A percentile compares a stretch with the other conserved stretches of the same genome.
Evolutionary conservation across 257 asterid species (phyloP).

Genomic region (Solanum rostratum): DNA sequence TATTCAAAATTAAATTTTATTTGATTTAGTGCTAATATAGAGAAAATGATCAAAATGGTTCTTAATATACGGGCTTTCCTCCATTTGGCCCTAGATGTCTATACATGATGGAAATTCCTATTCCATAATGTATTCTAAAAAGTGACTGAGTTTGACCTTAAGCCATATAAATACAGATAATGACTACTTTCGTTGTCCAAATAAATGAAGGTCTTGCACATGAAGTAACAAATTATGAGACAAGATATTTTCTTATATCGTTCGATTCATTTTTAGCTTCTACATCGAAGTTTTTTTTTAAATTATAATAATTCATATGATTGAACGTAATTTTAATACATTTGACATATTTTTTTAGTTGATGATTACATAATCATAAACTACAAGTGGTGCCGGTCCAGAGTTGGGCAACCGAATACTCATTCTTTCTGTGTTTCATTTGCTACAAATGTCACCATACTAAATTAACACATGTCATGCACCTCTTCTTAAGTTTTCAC

Average conservation of each 20-base stretch:
- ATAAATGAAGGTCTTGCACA: not conserved
- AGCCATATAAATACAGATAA: no score
- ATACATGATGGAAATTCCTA: no score
- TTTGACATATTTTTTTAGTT: not conserved
- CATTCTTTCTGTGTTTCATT: not conserved
- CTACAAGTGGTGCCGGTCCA: not conserved
- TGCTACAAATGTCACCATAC: not conserved
- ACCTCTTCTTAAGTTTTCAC: not conserved
- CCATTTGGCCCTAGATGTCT: no score
- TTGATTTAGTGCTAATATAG: not conserved
- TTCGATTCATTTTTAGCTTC: not conserved
- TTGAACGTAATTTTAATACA: no score
- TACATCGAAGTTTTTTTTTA: no score
- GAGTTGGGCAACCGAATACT: not conserved
- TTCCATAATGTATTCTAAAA: no score
- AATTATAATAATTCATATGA: no score
- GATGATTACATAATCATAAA: not conserved
- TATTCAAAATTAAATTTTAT: not conserved
- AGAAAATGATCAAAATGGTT: not conserved
- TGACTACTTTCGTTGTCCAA: not conserved
- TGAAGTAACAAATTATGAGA: not conserved
- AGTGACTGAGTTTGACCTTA: no score
- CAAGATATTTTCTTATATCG: not conserved
- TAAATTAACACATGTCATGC: not conserved
- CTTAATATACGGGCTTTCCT: no score